Conservation (phyloP, 2,329 filamentous ascomycete species). For the Botrytis tulipae region DNA sequence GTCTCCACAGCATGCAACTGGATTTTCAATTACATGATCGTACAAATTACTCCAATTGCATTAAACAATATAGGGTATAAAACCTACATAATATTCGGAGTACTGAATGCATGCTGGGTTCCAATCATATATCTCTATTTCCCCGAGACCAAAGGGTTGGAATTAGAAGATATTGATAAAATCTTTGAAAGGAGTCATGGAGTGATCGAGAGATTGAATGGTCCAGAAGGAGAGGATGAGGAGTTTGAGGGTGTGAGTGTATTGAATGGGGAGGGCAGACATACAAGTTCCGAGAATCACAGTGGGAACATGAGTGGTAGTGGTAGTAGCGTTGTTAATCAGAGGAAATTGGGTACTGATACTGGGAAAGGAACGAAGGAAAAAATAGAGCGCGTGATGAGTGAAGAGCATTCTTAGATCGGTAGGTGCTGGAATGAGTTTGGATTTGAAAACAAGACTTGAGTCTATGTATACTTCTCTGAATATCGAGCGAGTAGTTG, state of each 20-base stretch:
- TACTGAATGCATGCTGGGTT: constrained; percentile 37
- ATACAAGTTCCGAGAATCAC: not conserved
- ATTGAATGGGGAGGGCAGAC: not conserved
- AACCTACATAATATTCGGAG: constrained; percentile 41
- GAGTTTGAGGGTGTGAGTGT: not conserved
- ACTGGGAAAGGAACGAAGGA: not conserved
- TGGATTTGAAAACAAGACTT: not conserved
- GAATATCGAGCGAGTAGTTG: not conserved
- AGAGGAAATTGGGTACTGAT: no score
- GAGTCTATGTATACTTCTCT: not conserved
- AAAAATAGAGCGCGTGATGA: not conserved
- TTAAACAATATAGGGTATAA: constrained; percentile 46
- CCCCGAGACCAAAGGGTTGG: constrained; percentile 62
- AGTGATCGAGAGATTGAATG: no score
- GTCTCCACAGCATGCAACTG: constrained; percentile 53
- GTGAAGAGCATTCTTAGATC: not conserved
- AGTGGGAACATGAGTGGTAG: not conserved
- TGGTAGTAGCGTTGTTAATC: not conserved
- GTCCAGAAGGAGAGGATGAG: not conserved
- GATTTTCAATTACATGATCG: constrained; percentile 56
- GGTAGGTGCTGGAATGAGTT: not conserved
- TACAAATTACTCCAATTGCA: constrained; percentile 39
- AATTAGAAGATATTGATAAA: constrained; percentile 60
- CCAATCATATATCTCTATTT: constrained; percentile 62
- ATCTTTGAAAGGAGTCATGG: not conserved